Evolutionary conservation across 345 rosid genomes (phyloP).

Genomic region (Iberis pinnata): DNA sequence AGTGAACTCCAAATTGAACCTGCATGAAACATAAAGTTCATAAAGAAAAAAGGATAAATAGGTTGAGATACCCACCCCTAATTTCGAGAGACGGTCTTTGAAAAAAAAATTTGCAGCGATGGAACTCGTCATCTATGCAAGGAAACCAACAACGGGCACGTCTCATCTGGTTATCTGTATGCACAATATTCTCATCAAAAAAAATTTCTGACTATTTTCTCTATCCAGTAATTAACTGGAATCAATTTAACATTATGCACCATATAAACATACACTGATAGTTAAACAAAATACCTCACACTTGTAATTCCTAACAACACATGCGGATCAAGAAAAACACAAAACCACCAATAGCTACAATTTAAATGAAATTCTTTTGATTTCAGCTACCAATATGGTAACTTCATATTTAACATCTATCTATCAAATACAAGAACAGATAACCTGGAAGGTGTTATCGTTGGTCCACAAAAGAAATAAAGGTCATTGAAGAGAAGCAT

Average conservation of each 20-base stretch:
- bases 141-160: constrained; percentile 99
- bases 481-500: not conserved
- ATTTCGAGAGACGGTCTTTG: constrained; percentile 12
- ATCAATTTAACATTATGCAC: constrained; percentile 93
- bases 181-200: constrained; percentile 61
- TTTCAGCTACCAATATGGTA: not conserved
- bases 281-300: constrained; percentile 1
- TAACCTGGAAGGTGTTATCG: not conserved
- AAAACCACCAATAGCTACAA: constrained; percentile 5
- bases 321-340: not conserved
- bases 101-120: constrained; percentile 64
- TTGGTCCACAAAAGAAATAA: not conserved
- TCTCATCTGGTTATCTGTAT: constrained; percentile 82
- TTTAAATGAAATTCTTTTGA: not conserved
- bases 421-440: constrained; percentile 6
- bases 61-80: constrained; percentile 1
- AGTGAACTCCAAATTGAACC: constrained; percentile 90
- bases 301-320: not conserved
- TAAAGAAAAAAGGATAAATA: not conserved
- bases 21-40: constrained; percentile 31
- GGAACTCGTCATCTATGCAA: constrained; percentile 70
- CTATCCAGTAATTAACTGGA: constrained; percentile 80
- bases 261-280: constrained; percentile 18
- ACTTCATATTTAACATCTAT: not conserved
- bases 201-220: constrained; percentile 83